Percentiles rank a stretch among this genome's conserved stretches.
Evolutionary conservation across 73 alveolate genomes (phyloP).

Genomic region (Paramecium octaurelia): DNA sequence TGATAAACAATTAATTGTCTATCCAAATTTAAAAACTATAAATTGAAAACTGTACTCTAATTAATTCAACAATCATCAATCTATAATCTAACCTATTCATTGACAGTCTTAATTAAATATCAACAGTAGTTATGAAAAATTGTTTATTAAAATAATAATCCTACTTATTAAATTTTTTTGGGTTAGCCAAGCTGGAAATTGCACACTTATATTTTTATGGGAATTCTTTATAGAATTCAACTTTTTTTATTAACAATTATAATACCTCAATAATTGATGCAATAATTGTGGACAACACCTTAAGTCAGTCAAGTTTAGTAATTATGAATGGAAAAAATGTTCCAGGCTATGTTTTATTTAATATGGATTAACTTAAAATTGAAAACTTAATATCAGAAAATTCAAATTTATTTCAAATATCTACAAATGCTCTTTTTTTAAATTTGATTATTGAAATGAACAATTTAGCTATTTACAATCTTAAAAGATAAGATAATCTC

Average conservation of each 20-base stretch:
- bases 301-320: not conserved
- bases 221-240: not conserved
- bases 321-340: not conserved
- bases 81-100: not conserved
- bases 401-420: not conserved
- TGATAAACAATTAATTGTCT: not conserved
- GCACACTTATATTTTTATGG: not conserved
- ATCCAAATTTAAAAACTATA: not conserved
- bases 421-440: not conserved
- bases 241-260: not conserved
- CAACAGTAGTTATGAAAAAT: not conserved
- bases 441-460: not conserved
- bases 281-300: not conserved
- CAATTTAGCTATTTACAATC: not conserved
- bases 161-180: not conserved
- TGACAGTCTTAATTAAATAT: not conserved
- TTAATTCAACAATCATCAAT: not conserved
- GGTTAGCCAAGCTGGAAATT: not conserved
- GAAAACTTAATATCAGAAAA: not conserved
- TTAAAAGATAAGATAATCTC: not conserved
- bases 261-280: not conserved
- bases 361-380: not conserved
- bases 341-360: not conserved
- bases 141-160: not conserved
- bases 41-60: not conserved